Evolutionary conservation across 192 early-diverging fungal genomes (phyloP).

Genomic region (Podila minutissima): DNA sequence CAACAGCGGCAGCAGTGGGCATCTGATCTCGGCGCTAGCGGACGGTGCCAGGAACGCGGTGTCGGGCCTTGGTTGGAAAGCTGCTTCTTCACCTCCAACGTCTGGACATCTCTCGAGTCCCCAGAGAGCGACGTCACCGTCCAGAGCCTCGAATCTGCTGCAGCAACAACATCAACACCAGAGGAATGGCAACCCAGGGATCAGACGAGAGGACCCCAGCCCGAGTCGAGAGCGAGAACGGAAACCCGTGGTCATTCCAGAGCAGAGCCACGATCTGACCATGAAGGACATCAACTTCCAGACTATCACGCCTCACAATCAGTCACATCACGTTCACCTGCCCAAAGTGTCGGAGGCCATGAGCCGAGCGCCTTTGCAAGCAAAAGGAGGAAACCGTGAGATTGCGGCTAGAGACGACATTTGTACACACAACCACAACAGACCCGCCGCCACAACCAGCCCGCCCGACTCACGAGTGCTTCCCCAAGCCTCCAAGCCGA

Average conservation of each 20-base stretch:
- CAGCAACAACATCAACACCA: not conserved
- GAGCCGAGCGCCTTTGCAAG: too few relatives aligned
- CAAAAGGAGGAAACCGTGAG: too few relatives aligned
- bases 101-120: not conserved
- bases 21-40: constrained; percentile 27
- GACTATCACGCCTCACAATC: constrained; percentile 9
- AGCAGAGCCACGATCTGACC: constrained; percentile 35
- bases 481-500: too few relatives aligned
- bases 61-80: constrained; percentile 28
- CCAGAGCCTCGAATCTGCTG: not conserved
- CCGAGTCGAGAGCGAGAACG: not conserved
- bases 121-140: not conserved
- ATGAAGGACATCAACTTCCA: constrained; percentile 52
- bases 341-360: not conserved
- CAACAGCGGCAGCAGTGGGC: constrained; percentile 15
- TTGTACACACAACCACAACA: too few relatives aligned
- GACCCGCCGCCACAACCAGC: too few relatives aligned
- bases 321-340: not conserved
- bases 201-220: not conserved
- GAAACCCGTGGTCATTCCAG: constrained; percentile 3
- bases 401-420: too few relatives aligned
- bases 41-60: constrained; percentile 31
- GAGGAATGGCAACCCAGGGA: not conserved
- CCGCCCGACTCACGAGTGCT: too few relatives aligned
- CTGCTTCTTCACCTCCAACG: not conserved